Percentiles rank a stretch among this genome's conserved stretches.
Evolutionary conservation across 495 filamentous ascomycete genomes (phyloP).

Genomic region (Terfezia boudieri): DNA sequence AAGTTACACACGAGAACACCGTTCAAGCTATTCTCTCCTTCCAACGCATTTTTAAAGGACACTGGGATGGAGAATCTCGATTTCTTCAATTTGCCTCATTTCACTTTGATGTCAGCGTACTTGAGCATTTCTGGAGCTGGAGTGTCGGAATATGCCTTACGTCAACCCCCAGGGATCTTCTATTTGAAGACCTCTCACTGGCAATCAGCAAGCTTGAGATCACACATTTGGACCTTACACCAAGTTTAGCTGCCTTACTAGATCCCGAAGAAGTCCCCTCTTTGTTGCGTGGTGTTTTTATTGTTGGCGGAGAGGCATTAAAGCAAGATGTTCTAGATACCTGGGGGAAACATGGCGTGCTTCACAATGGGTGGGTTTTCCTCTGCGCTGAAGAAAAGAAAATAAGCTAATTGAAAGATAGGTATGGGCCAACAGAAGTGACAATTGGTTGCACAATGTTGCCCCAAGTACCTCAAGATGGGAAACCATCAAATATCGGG

Average conservation of each 20-base stretch:
- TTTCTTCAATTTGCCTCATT: constrained; percentile 79
- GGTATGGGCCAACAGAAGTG: constrained; percentile 65
- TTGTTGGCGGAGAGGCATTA: constrained; percentile 50
- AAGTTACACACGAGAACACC: constrained; percentile 49
- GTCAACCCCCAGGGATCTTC: constrained; percentile 50
- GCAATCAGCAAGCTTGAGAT: constrained; percentile 48
- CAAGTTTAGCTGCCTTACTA: constrained; percentile 38
- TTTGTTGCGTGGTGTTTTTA: constrained; percentile 48
- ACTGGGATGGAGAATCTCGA: constrained; percentile 44
- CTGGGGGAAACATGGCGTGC: constrained; percentile 39
- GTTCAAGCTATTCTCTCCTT: constrained; percentile 61
- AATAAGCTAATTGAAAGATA: neutral
- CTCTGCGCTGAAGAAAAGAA: neutral
- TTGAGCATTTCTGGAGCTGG: constrained; percentile 84
- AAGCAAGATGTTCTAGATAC: constrained; percentile 48
- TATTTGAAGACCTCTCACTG: constrained; percentile 51
- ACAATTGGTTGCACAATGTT: constrained; percentile 77
- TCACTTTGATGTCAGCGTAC: constrained; percentile 70
- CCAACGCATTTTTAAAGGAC: constrained; percentile 38
- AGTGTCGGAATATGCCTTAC: constrained; percentile 60
- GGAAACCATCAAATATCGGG: constrained; percentile 68
- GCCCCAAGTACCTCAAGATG: constrained; percentile 42
- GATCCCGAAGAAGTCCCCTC: constrained; percentile 45
- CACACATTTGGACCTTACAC: constrained; percentile 69
- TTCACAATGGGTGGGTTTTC: constrained; percentile 42